A percentile compares a stretch with the other conserved stretches of the same genome.
Evolutionary conservation across 2,329 filamentous ascomycete genomes (phyloP).

Genomic region (Dactylellina haptotyla): DNA sequence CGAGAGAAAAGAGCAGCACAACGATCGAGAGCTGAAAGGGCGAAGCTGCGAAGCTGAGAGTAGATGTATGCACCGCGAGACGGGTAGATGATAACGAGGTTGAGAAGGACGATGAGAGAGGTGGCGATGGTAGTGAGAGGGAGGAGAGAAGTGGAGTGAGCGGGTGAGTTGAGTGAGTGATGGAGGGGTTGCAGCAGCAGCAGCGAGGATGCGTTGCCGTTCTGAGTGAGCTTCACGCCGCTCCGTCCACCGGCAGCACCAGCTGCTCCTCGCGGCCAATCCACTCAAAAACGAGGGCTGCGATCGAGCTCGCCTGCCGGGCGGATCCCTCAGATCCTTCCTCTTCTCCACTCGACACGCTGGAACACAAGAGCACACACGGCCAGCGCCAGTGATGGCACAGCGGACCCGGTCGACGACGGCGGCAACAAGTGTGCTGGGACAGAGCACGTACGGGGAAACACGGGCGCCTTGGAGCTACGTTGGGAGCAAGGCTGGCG

Average conservation of each 20-base stretch:
- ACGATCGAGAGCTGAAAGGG: background rate
- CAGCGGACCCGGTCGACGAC: too few species aligned
- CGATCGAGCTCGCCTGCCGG: conserved; percentile 10
- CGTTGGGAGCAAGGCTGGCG: conserved; percentile 1
- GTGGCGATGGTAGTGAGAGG: conserved; percentile 17
- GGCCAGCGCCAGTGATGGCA: too few species aligned
- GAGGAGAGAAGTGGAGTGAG: background rate
- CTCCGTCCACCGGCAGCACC: background rate
- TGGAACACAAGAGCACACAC: too few species aligned
- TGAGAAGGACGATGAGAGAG: background rate
- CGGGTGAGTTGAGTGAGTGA: conserved; percentile 14
- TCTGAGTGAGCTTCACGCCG: background rate
- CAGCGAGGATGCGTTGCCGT: conserved; percentile 23
- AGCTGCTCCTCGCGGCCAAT: conserved; percentile 6
- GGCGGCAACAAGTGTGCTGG: background rate
- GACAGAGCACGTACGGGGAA: background rate
- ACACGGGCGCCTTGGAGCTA: conserved; percentile 11
- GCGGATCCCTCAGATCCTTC: conserved; percentile 22
- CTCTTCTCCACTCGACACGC: background rate
- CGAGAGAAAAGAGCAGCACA: background rate
- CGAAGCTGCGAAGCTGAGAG: background rate
- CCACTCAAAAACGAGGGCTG: conserved; percentile 18
- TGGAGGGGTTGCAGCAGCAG: conserved; percentile 42
- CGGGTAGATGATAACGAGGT: too few species aligned
- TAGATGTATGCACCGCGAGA: background rate